Evolutionary conservation across 2,329 filamentous ascomycete genomes (phyloP), one percentile per base, ranked within the genome.

Genomic region (Bipolaris sorokiniana): DNA sequence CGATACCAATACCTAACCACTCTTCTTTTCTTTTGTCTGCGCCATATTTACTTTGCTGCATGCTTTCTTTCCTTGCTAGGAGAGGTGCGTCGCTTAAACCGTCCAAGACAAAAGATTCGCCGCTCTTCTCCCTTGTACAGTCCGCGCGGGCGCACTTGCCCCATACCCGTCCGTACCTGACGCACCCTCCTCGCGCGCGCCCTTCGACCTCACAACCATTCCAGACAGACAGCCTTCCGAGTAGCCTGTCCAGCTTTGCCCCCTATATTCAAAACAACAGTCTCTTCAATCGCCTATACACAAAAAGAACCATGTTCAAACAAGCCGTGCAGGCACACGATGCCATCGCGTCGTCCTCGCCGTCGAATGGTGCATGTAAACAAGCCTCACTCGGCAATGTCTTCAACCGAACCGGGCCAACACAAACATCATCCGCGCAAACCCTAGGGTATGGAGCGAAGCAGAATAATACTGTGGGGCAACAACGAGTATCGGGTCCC

Each of bases 311-410:
- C 36, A 76, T 81, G 80, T 72, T 81, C 53, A 73, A 75, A 48
- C 67, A 74, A 45, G 79, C 79, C 20, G 66, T 79, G 20, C 70
- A 78, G 52, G 71, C 68, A 31, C 75, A 79, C 60, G 68, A 78
- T 56, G 68, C 76, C 52, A 66, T 72, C 58, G 62, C 59, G 44
- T 56, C 60, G 34, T 63, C 64, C 9, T 68, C 72, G 28, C 62
- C 66, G 11, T 62, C 63, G 54, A 73, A 63, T 37, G 51, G 57
- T 20, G 38, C 62, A 28, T 64, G 61, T 33, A 71, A 69, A 51
- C 73, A 76, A 52, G 68, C 71, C 16, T 69, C 65, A 9, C 62
- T 75, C 15, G 63, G 53, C n/a, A 83, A 80, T 63, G 70, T 74
- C 18, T 73, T 79, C 31, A 75, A 74, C 37, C 74, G 76, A 48